Evolutionary conservation across 306 rosid species (phyloP).

Genomic region (Abrus precatorius): DNA sequence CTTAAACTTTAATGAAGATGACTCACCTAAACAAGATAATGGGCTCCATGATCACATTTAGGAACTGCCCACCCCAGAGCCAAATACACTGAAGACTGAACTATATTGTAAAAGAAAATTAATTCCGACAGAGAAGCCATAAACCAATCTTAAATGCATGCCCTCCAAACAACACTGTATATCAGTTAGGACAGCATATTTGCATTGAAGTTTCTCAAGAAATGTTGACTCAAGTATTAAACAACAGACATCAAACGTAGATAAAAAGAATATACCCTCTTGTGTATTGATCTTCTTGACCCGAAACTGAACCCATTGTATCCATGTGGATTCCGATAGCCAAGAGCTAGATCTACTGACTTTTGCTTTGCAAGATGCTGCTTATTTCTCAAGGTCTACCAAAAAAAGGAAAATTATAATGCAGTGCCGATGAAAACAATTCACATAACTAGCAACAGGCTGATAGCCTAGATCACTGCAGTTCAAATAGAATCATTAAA

Average conservation of each 20-base stretch:
- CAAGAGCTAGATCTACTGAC: conserved; percentile 43
- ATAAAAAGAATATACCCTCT: conserved; percentile 54
- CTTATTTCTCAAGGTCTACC: conserved; percentile 58
- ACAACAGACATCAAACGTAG: conserved; percentile 35
- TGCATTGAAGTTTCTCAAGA: conserved; percentile 15
- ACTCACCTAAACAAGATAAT: conserved; percentile 6
- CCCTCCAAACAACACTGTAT: not conserved
- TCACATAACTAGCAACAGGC: conserved; percentile 2
- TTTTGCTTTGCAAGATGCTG: conserved; percentile 46
- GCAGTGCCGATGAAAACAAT: conserved; percentile 22
- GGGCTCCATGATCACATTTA: not conserved
- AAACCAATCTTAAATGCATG: conserved; percentile 6
- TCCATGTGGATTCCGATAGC: conserved; percentile 50
- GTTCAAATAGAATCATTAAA: not conserved
- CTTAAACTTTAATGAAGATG: conserved; percentile 13
- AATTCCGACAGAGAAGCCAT: conserved; percentile 22
- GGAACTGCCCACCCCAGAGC: conserved; percentile 26
- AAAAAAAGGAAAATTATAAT: conserved; percentile 14
- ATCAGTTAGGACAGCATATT: conserved; percentile 27
- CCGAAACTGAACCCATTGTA: conserved; percentile 46
- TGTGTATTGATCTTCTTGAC: conserved; percentile 45
- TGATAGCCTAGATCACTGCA: not conserved
- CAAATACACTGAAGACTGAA: not conserved
- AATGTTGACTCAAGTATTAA: conserved; percentile 1
- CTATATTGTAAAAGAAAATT: not conserved